These are phyloP conservation scores for Ophiorrhiza pumila DNA, from an alignment of 257 asterid species.

Conservation along the genomic window DNA sequence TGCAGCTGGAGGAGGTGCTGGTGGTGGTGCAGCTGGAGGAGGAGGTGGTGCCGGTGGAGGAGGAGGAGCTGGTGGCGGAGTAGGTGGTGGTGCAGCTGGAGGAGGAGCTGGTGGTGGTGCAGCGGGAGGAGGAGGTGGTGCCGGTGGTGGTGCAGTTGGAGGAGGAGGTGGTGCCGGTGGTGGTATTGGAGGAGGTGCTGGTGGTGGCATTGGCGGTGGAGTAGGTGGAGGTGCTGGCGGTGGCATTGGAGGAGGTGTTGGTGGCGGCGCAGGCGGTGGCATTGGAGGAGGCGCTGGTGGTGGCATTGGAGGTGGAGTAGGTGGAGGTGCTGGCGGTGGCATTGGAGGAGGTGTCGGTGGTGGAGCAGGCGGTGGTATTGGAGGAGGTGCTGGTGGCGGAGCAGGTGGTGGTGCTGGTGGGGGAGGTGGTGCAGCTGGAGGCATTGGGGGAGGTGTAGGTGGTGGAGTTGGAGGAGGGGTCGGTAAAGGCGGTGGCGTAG, in stretches of 20 bases:
- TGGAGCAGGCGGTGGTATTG: not conserved
- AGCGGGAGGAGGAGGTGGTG: not conserved
- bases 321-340: not conserved
- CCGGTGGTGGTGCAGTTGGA: not conserved
- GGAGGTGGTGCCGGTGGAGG: not conserved
- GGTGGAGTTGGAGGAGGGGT: not conserved
- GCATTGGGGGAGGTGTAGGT: not conserved
- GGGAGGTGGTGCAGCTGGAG: not conserved
- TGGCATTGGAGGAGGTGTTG: not conserved
- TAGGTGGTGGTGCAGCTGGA: not conserved
- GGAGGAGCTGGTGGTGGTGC: not conserved
- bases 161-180: not conserved
- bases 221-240: not conserved
- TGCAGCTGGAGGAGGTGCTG: not conserved
- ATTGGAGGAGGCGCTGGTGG: not conserved
- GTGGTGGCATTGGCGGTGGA: not conserved
- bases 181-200: not conserved
- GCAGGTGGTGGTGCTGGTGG: not conserved
- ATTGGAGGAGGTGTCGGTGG: slow-evolving; percentile 15
- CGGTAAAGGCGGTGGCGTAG: not conserved
- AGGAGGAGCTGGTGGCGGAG: not conserved
- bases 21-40: not conserved
- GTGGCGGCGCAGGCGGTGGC: slow-evolving; percentile 3
- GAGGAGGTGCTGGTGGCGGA: not conserved
- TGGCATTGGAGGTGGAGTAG: not conserved